Evolutionary conservation across 371 early-diverging fungal genomes (phyloP), one percentile per base, ranked within the genome.

Genomic region (Mucor ambiguus): DNA sequence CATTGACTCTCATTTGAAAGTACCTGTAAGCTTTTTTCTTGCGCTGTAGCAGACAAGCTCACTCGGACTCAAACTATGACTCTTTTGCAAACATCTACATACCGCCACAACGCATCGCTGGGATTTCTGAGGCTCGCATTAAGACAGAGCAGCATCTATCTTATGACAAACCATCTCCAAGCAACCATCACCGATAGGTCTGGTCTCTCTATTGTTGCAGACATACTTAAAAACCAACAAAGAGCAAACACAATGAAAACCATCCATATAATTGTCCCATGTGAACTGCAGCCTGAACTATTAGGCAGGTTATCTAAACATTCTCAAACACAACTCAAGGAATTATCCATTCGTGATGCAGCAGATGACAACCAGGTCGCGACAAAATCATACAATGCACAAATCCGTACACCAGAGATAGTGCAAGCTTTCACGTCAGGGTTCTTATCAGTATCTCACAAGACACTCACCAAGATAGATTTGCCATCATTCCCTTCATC

Each of bases 401-500:
- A 35, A 35, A n/a, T 24, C 32, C 16, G 26, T 57, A 49, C 41
- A 41, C 1, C 3, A 41, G 41, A 41, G 41, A 41, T 41, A 41
- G 7, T 37, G 48, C 33, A n/a, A 56, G 16, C 20, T 7, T 26
- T 52, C 24, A 11, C 28, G 14, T 26, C 14, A 52, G 41, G 52
- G 43, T 52, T 61, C 41, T 30, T 68, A 38, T 41, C 58, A 38
- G 52, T 28, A 43, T 68, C 68, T n/a, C 68, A 58, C 37, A 59
- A n/a, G 18, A 63, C 63, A 22, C 38, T 68, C 2, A 46, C 61
- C 12, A 58, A 54, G 18, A 29, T 76, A 54, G 73, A 73, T 35
- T 24, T 73, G 3, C 71, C 76, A n/a, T 65, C 71, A 18, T 76
- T 67, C 37, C 71, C 73, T 52, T 58, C 63, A 14, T 24, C 49